Evolutionary conservation across 371 early-diverging fungal genomes (phyloP), one percentile per base, ranked within the genome.

Genomic region (Massospora cicadina): DNA sequence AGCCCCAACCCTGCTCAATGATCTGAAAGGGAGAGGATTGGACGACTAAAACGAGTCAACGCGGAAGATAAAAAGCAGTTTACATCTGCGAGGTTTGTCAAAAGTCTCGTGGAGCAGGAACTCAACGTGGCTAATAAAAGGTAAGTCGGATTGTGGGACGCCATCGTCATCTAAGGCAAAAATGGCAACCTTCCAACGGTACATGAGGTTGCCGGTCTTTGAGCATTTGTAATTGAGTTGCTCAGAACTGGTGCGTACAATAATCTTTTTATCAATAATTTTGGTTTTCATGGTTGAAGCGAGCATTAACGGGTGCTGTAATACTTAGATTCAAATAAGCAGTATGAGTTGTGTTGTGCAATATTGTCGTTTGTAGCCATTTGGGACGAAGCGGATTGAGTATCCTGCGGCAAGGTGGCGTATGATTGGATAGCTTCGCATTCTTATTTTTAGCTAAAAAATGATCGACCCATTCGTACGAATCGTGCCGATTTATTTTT

Each of bases 1-100:
- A 83, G 55, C 85, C 85, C 85, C 85, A 85, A 24, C 85, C 85
- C 66, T 81, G 76, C 66, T 85, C 82, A 54, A 68, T 60, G 65
- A 79, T 43, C 17, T 43, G 43, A 17, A 43, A 87, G 27, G 87
- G 87, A 66, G 81, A 78, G 13, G 75, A 80, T 17, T 68, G 70
- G 31, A 79, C 73, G 54, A 81, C 87, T 87, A 74, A 55, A 63
- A 29, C n/a, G 2, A 27, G 57, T 26, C 2, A 63, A 26, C 28
- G 23, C 13, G 1, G 28, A n/a, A 63, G n/a, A 33, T 31, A 33
- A 21, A 31, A 33, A 23, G 21, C n/a, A 63, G 53, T 33, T 25
- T 63, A 12, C 43, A 13, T 54, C 58, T 33, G 55, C 60, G n/a
- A 30, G 27, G 56, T 27, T 59, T 64, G 31, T 1, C 17, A 31